A percentile compares a stretch with the other conserved stretches of the same genome.
Conservation (phyloP, 192 early-diverging fungal genomes). For the Cladochytrium replicatum region DNA sequence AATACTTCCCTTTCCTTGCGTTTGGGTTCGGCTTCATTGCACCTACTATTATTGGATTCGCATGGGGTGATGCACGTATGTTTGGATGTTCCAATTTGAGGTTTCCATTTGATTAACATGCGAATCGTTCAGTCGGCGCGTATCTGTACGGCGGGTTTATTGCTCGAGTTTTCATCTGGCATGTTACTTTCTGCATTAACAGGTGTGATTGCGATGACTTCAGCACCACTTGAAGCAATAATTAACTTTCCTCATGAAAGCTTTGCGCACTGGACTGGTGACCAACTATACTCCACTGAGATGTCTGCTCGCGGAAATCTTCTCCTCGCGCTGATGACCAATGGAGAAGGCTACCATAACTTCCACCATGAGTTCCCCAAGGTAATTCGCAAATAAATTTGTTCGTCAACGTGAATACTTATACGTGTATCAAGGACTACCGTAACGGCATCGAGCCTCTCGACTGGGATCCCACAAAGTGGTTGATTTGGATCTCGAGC, state of each 20-base stretch:
- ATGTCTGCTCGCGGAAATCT: slow-evolving; percentile 31
- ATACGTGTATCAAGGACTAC: too few species aligned
- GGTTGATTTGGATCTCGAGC: slow-evolving; percentile 32
- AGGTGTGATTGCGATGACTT: slow-evolving; percentile 3
- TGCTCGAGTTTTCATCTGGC: slow-evolving; percentile 37
- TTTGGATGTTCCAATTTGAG: too few species aligned
- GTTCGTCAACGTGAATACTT: too few species aligned
- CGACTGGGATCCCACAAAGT: slow-evolving; percentile 49
- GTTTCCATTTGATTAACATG: too few species aligned
- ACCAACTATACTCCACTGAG: slow-evolving; percentile 35
- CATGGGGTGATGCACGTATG: slow-evolving; percentile 47
- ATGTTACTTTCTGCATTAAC: slow-evolving; percentile 49
- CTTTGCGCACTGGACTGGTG: slow-evolving; percentile 39
- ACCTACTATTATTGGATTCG: slow-evolving; percentile 17
- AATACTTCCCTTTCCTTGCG: slow-evolving; percentile 26
- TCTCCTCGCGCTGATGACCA: slow-evolving; percentile 35
- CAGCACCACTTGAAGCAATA: background rate
- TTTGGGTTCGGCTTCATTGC: slow-evolving; percentile 17
- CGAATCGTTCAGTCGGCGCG: too few species aligned
- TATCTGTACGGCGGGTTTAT: slow-evolving; percentile 37
- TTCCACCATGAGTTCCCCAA: too few species aligned
- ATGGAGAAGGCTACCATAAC: slow-evolving; percentile 52
- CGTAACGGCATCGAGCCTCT: slow-evolving; percentile 39
- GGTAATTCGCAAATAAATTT: too few species aligned
- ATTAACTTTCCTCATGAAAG: too few species aligned